Evolutionary conservation across 176 grass and related monocot genomes (phyloP).

Genomic region (Luzula sylvatica): DNA sequence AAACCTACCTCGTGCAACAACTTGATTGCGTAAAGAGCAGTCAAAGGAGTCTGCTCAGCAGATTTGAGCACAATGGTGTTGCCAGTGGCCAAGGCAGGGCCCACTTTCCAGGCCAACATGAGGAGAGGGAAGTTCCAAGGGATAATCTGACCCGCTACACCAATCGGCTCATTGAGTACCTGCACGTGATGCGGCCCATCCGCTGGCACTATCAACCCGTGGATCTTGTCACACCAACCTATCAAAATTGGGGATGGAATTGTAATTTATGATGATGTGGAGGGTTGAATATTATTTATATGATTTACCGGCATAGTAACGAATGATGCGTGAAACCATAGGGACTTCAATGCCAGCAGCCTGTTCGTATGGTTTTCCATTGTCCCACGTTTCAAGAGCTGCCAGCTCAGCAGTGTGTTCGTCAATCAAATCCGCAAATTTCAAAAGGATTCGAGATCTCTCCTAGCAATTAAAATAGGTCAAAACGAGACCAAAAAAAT

Average conservation of each 20-base stretch:
- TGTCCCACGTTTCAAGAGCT: conserved; percentile 95
- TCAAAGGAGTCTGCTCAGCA: conserved; percentile 85
- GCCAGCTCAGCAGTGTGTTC: conserved; percentile 61
- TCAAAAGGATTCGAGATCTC: conserved; percentile 50
- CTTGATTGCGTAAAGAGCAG: conserved; percentile 52
- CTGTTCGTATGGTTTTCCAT: conserved; percentile 82
- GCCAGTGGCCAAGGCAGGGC: conserved; percentile 73
- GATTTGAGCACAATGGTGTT: conserved; percentile 84
- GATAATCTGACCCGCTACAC: conserved; percentile 75
- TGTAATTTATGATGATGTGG: not conserved
- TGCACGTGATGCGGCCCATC: conserved; percentile 67
- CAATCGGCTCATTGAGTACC: conserved; percentile 81
- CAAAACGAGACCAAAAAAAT: not conserved
- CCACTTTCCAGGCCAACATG: conserved; percentile 93
- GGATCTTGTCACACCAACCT: conserved; percentile 90
- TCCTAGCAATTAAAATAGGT: conserved; percentile 48
- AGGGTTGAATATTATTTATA: not conserved
- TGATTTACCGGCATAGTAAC: conserved; percentile 68
- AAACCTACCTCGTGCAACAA: conserved; percentile 66
- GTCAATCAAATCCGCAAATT: conserved; percentile 87
- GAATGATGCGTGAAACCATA: conserved; percentile 59
- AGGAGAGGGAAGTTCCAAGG: conserved; percentile 92
- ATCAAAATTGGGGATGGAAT: not conserved
- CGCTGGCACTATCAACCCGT: conserved; percentile 63
- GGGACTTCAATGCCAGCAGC: conserved; percentile 43